Conservation (phyloP, 202 grass and related monocot species). For the Panicum virgatum region DNA sequence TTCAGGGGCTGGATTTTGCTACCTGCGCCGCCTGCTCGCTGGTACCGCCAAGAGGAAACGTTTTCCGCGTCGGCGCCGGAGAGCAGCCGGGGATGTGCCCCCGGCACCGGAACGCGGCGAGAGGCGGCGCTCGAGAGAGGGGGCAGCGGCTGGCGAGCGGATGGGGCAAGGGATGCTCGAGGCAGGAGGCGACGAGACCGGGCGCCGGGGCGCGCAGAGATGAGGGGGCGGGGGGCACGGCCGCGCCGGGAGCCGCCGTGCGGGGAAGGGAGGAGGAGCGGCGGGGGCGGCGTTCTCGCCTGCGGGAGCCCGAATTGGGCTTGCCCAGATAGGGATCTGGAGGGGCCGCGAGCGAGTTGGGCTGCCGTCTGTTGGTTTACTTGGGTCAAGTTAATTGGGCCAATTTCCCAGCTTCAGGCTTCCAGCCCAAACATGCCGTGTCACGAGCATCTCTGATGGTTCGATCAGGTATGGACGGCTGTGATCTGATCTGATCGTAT, state of each 20-base stretch:
- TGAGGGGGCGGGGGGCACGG: constrained; percentile 9
- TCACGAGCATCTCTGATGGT: neutral
- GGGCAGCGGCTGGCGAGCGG: neutral
- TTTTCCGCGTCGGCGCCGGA: neutral
- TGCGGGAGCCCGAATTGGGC: neutral
- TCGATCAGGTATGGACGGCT: neutral
- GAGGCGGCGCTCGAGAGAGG: neutral
- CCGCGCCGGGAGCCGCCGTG: constrained; percentile 18
- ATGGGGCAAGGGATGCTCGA: neutral
- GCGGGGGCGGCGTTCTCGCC: neutral
- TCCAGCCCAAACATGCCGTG: neutral
- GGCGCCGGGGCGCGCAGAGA: neutral
- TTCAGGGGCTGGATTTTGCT: neutral
- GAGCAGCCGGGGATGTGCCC: neutral
- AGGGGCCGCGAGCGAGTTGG: neutral
- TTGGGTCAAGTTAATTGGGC: no score
- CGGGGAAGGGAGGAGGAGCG: neutral
- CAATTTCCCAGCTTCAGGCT: neutral
- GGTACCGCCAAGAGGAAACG: neutral
- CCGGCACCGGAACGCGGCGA: neutral
- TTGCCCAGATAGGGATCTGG: neutral
- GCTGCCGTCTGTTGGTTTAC: neutral
- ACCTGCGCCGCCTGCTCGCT: neutral
- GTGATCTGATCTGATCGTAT: neutral
- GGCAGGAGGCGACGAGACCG: neutral